Evolutionary conservation across 306 rosid species (phyloP).

Genomic region (Fragaria iinumae): DNA sequence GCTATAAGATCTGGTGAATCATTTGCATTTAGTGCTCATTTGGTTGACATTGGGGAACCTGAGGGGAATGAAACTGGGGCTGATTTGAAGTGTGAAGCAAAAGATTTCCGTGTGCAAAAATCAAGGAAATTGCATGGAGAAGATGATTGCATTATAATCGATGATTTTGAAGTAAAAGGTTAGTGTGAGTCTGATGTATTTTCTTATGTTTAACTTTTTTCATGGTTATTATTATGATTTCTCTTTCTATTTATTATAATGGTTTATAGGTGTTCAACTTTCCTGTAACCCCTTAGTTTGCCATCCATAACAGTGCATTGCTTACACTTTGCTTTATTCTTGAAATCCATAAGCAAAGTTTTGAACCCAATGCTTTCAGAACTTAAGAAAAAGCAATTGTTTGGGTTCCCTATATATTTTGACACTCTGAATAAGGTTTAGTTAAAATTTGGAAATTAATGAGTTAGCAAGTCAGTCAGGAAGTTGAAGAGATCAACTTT

Average conservation of each 20-base stretch:
- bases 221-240: neutral
- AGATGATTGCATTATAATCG: conserved; percentile 26
- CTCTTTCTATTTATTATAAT: neutral
- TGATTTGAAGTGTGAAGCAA: conserved; percentile 32
- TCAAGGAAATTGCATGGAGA: conserved; percentile 29
- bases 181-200: conserved; percentile 13
- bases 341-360: neutral
- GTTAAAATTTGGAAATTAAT: neutral
- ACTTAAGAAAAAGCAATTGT: neutral
- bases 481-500: neutral
- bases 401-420: neutral
- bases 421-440: neutral
- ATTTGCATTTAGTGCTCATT: conserved; percentile 55
- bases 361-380: neutral
- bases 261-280: conserved; percentile 11
- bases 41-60: conserved; percentile 63
- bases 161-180: conserved; percentile 45
- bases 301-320: neutral
- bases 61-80: conserved; percentile 36
- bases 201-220: neutral
- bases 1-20: conserved; percentile 51
- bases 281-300: neutral
- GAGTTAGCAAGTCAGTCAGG: neutral
- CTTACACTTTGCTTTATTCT: neutral
- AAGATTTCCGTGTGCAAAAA: conserved; percentile 28